phyloP scores from a whole-genome alignment of 2,329 filamentous ascomycete genomes.

The Colletotrichum costaricense region DNA sequence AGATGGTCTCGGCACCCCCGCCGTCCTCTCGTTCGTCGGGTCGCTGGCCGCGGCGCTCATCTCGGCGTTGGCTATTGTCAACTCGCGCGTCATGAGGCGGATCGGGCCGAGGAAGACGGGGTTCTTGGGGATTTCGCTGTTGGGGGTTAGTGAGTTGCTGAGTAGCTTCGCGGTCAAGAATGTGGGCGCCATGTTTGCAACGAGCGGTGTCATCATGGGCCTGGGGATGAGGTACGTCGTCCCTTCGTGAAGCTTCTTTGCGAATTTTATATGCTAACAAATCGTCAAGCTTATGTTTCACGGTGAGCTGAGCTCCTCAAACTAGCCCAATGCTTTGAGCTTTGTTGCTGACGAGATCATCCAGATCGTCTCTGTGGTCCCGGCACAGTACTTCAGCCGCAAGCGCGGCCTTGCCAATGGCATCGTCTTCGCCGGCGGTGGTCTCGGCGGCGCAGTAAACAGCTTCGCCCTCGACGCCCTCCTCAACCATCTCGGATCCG shows the following conservation, averaged over 20 bases:
- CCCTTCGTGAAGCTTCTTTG: background rate
- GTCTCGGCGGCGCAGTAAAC: slow-evolving; percentile 65
- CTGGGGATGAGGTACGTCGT: slow-evolving; percentile 42
- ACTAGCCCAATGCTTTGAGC: no score
- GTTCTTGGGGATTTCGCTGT: slow-evolving; percentile 60
- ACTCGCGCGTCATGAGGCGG: slow-evolving; percentile 60
- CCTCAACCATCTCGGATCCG: slow-evolving; percentile 56
- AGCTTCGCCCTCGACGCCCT: slow-evolving; percentile 61
- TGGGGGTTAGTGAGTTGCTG: slow-evolving; percentile 61
- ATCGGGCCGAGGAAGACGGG: slow-evolving; percentile 60
- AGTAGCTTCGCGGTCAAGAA: slow-evolving; percentile 51
- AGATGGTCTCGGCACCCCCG: slow-evolving; percentile 57
- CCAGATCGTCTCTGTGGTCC: slow-evolving; percentile 56
- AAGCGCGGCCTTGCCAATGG: slow-evolving; percentile 68
- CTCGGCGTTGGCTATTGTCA: slow-evolving; percentile 62
- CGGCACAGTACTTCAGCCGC: slow-evolving; percentile 65
- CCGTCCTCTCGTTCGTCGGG: slow-evolving; percentile 69
- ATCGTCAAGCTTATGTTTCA: slow-evolving; percentile 11
- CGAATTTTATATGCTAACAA: background rate
- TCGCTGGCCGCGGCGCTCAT: slow-evolving; percentile 62
- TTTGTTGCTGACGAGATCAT: slow-evolving; percentile 13
- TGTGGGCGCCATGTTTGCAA: slow-evolving; percentile 49
- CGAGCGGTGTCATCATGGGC: slow-evolving; percentile 46
- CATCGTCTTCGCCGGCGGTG: slow-evolving; percentile 64
- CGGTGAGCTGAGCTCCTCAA: background rate